Evolutionary conservation across 441 rosid genomes (phyloP), one percentile per base, ranked within the genome.

Genomic region (Manihot esculenta): DNA sequence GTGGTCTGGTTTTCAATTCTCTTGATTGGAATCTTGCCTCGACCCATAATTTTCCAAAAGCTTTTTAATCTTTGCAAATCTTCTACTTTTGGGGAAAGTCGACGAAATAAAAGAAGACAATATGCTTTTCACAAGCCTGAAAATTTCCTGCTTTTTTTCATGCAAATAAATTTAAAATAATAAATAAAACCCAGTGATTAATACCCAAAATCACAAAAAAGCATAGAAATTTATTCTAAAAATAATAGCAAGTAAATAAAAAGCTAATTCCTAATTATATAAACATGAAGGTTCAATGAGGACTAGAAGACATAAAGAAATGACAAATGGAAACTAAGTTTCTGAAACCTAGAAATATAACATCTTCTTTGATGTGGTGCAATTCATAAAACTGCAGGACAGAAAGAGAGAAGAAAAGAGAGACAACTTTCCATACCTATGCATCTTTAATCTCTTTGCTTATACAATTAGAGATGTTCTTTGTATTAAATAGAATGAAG

Each of bases 1-100:
- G 92, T 89, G 0, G 92, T 89, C 75, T 82, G 87, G 89, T 89
- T 89, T 74, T 89, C 94, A 23, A 89, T 89, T 84, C 84, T 84
- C 79, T 72, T 83, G 44, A 89, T 89, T 30, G 79, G 64, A 74
- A 87, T 87, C 86, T 89, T 89, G 56, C 94, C 94, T 23, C 94
- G 78, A 27, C 94, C 94, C 94, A 89, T 89, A 24, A 2, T 72
- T 20, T 54, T 62, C 41, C 33, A 69, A 35, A 47, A 44, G 24
- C 21, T 17, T 63, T n/a, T 30, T 63, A 48, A 26, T 65, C 50
- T 66, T 30, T 60, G 48, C 18, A 12, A 30, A 23, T 10, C 2
- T 33, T 57, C 69, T 44, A 4, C 64, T n/a, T 8, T 24, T 45
- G 10, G 18, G 54, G 59, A 50, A 51, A 68, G n/a, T n/a, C n/a